A percentile compares a stretch with the other conserved stretches of the same genome.
Evolutionary conservation across 164 flowering plant species (phyloP).

Genomic region (Chloranthus sessilifolius): DNA sequence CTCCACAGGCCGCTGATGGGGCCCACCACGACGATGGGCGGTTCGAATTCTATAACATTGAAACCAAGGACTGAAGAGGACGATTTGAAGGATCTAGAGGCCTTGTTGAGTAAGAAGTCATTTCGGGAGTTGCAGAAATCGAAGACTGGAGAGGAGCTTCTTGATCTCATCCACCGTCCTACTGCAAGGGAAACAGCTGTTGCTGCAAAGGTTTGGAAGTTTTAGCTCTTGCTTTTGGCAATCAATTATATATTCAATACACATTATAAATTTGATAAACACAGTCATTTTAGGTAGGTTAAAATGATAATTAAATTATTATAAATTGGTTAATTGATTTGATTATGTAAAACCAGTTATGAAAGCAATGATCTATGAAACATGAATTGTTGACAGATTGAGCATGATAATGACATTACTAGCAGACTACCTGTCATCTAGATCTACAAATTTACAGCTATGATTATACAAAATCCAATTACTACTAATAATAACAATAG

Average conservation of each 20-base stretch:
- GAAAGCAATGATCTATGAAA: too few relatives aligned
- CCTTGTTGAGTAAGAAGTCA: conserved; percentile 80
- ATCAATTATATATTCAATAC: not conserved
- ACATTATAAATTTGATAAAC: too few relatives aligned
- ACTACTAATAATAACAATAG: too few relatives aligned
- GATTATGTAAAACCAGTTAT: too few relatives aligned
- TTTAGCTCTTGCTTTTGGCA: not conserved
- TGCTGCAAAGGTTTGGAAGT: conserved; percentile 68
- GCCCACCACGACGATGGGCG: conserved; percentile 21
- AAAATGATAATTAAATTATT: too few relatives aligned
- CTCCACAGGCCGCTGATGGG: conserved; percentile 50
- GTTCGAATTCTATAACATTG: conserved; percentile 22
- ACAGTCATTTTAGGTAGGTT: not conserved
- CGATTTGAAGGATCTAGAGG: conserved; percentile 89
- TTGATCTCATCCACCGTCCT: conserved; percentile 90
- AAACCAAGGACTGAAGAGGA: conserved; percentile 78
- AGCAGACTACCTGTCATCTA: too few relatives aligned
- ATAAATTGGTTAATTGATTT: too few relatives aligned
- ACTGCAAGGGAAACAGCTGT: conserved; percentile 93
- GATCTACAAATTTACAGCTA: too few relatives aligned
- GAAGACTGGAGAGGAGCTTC: conserved; percentile 89
- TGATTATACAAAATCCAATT: too few relatives aligned
- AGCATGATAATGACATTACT: too few relatives aligned
- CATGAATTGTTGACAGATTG: too few relatives aligned
- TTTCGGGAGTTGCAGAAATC: conserved; percentile 84